Evolutionary conservation across 2,329 filamentous ascomycete species (phyloP).

Genomic region (Ophiostoma montium): DNA sequence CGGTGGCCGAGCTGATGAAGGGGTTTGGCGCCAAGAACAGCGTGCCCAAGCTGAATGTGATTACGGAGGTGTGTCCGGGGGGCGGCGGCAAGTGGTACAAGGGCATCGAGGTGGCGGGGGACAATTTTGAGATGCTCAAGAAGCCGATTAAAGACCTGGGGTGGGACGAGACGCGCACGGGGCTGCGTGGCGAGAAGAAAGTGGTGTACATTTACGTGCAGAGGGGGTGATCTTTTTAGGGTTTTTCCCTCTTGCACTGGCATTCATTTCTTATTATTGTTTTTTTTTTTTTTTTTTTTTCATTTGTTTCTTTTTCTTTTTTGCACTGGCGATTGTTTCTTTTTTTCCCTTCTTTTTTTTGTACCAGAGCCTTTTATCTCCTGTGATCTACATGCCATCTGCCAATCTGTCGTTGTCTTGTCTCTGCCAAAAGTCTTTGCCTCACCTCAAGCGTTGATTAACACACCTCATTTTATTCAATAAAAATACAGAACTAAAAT

Average conservation of each 20-base stretch:
- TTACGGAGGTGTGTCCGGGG: slow-evolving; percentile 41
- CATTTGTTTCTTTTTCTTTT: too few relatives aligned
- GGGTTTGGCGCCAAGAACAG: slow-evolving; percentile 43
- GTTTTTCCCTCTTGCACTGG: background rate
- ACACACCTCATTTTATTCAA: too few relatives aligned
- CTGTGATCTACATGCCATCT: too few relatives aligned
- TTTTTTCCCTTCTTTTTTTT: too few relatives aligned
- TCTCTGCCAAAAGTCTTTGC: too few relatives aligned
- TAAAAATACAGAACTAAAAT: too few relatives aligned
- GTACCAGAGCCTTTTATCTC: too few relatives aligned
- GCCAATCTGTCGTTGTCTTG: too few relatives aligned
- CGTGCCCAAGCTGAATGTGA: slow-evolving; percentile 35
- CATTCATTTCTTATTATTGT: background rate
- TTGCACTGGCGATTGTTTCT: too few relatives aligned
- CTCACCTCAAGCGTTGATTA: too few relatives aligned
- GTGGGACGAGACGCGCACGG: slow-evolving; percentile 40
- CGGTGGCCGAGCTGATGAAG: slow-evolving; percentile 40
- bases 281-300: background rate
- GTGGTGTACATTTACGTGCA: slow-evolving; percentile 48
- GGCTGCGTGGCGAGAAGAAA: slow-evolving; percentile 32
- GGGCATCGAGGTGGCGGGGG: slow-evolving; percentile 36
- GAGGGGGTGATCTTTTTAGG: slow-evolving; percentile 26
- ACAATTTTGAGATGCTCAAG: slow-evolving; percentile 31
- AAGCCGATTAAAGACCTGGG: slow-evolving; percentile 41
- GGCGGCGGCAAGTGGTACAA: slow-evolving; percentile 46